Conservation (phyloP, 805 yeast species). For the Wickerhamiella shivajii region DNA sequence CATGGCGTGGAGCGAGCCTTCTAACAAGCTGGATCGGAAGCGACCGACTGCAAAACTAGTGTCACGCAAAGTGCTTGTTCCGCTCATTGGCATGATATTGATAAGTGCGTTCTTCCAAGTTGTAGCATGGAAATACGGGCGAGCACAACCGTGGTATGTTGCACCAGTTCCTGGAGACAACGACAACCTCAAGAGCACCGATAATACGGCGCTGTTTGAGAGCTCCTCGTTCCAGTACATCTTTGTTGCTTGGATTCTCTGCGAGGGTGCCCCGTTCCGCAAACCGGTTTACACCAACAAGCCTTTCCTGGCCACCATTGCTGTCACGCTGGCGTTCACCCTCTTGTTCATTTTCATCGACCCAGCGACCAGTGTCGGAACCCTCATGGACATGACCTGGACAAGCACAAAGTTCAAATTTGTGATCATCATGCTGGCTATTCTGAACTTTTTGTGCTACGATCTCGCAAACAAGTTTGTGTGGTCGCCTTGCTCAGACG, state of each 20-base stretch:
- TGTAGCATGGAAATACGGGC: constrained; percentile 47
- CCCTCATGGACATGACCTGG: constrained; percentile 60
- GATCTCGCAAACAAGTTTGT: constrained; percentile 32
- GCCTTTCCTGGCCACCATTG: constrained; percentile 57
- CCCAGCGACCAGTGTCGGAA: constrained; percentile 41
- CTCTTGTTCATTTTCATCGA: constrained; percentile 36
- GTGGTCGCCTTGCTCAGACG: constrained; percentile 10
- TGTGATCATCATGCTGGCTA: constrained; percentile 26
- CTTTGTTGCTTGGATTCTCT: constrained; percentile 63
- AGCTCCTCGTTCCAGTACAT: constrained; percentile 83
- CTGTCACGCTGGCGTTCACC: constrained; percentile 37
- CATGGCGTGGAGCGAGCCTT: constrained; percentile 94
- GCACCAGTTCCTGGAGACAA: constrained; percentile 70
- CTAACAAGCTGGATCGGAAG: constrained; percentile 39
- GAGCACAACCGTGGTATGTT: constrained; percentile 53
- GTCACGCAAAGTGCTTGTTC: constrained; percentile 72
- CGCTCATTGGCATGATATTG: constrained; percentile 64
- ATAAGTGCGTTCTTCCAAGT: constrained; percentile 53
- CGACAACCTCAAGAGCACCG: constrained; percentile 71
- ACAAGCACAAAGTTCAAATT: constrained; percentile 37
- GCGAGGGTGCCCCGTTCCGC: constrained; percentile 89
- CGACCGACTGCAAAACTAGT: constrained; percentile 91
- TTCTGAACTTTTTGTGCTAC: constrained; percentile 36
- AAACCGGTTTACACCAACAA: constrained; percentile 47
- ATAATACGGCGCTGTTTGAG: constrained; percentile 73